Percentiles rank a stretch among this genome's conserved stretches.
These are phyloP conservation scores for Saccharomycopsis sp. DNA, from an alignment of 805 yeast species.

Conservation along the genomic window DNA sequence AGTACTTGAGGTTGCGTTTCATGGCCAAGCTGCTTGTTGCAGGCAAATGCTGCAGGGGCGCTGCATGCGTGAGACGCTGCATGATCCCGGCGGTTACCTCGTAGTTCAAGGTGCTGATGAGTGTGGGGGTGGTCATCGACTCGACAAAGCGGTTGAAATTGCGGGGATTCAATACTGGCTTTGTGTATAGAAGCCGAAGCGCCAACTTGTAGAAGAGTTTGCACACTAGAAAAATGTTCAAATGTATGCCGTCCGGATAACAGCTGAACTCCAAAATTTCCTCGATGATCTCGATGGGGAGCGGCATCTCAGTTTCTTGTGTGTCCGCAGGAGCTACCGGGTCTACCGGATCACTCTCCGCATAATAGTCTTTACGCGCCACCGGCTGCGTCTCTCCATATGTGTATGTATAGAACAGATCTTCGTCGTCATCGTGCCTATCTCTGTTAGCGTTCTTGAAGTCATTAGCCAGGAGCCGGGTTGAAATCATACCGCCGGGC, in stretches of 20 bases:
- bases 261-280: constrained; percentile 28
- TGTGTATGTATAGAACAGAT: constrained; percentile 16
- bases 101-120: constrained; percentile 12
- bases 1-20: constrained; percentile 27
- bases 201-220: constrained; percentile 53
- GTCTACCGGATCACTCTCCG: background rate
- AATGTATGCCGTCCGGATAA: constrained; percentile 32
- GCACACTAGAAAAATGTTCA: constrained; percentile 53
- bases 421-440: constrained; percentile 16
- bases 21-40: background rate
- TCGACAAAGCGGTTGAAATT: constrained; percentile 74
- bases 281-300: constrained; percentile 48
- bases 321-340: background rate
- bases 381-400: constrained; percentile 14
- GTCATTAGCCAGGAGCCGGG: constrained; percentile 14
- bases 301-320: background rate
- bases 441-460: background rate
- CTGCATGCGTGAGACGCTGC: background rate
- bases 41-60: background rate
- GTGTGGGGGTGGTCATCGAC: constrained; percentile 42
- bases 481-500: constrained; percentile 26
- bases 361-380: constrained; percentile 18
- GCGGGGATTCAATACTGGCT: constrained; percentile 56
- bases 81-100: constrained; percentile 4
- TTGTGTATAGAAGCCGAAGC: constrained; percentile 56